Percentiles rank a stretch among this genome's conserved stretches.
Conservation (phyloP, 2,329 filamentous ascomycete species). For the Claviceps maximensis region DNA sequence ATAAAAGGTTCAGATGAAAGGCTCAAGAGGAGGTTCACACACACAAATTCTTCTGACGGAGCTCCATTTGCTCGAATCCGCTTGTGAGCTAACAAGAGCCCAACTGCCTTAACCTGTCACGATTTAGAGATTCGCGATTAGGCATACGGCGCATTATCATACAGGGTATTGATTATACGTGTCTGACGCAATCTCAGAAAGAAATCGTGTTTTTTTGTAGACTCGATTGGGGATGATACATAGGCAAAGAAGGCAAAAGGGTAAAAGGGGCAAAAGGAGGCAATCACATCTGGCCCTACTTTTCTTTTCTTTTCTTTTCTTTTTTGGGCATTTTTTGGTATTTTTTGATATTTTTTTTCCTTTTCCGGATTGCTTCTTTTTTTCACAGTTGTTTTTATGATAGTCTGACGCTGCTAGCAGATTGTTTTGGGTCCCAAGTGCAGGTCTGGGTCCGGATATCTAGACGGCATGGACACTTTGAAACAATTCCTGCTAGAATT, state of each 20-base stretch:
- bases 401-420: background rate
- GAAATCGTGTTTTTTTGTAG: background rate
- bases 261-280: background rate
- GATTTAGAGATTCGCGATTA: background rate
- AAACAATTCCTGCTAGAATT: no score
- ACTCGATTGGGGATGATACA: background rate
- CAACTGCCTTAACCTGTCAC: background rate
- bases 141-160: background rate
- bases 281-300: background rate
- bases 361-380: no score
- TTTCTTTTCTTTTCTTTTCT: no score
- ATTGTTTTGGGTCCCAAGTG: background rate
- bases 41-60: background rate
- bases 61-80: background rate
- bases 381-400: no score
- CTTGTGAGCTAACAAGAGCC: background rate
- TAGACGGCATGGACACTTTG: no score
- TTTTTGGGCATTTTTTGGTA: no score
- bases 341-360: no score
- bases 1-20: background rate
- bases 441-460: no score
- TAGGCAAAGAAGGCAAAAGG: background rate
- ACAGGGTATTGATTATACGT: background rate
- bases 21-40: background rate
- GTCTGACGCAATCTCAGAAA: background rate